A percentile compares a stretch with the other conserved stretches of the same genome.
These are phyloP conservation scores for Trypanosoma conorhini DNA, from an alignment of 208 protist species.

Conservation along the genomic window DNA sequence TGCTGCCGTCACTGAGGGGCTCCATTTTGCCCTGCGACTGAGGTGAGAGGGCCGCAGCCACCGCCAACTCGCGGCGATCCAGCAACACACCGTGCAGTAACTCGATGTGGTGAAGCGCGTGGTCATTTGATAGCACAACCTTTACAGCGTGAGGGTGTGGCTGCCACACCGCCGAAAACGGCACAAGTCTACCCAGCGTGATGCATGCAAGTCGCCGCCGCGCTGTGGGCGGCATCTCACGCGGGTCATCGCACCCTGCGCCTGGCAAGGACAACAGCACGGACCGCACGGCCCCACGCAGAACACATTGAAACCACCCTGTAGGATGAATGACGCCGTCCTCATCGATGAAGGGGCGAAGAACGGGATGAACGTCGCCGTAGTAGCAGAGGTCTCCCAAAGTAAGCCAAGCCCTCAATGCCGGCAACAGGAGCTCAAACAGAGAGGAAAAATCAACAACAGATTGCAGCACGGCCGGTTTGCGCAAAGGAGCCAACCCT, in stretches of 20 bases:
- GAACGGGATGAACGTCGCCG: slow-evolving; percentile 25
- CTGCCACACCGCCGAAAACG: slow-evolving; percentile 28
- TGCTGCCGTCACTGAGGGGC: slow-evolving; percentile 9
- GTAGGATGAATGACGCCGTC: slow-evolving; percentile 23
- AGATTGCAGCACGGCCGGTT: slow-evolving; percentile 22
- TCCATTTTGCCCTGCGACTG: slow-evolving; percentile 21
- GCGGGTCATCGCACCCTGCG: neutral
- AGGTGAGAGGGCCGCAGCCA: slow-evolving; percentile 5
- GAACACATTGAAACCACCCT: slow-evolving; percentile 22
- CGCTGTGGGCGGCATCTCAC: slow-evolving; percentile 7
- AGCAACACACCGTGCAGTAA: slow-evolving; percentile 35
- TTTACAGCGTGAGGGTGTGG: slow-evolving; percentile 14
- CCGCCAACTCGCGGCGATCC: neutral
- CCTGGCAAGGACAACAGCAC: slow-evolving; percentile 20
- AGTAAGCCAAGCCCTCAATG: slow-evolving; percentile 24
- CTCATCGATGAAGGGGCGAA: slow-evolving; percentile 21
- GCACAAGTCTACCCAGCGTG: slow-evolving; percentile 16
- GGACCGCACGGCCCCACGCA: slow-evolving; percentile 19
- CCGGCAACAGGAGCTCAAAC: slow-evolving; percentile 29
- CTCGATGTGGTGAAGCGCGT: slow-evolving; percentile 25
- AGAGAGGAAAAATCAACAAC: slow-evolving; percentile 37
- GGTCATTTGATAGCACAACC: slow-evolving; percentile 16
- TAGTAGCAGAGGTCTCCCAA: slow-evolving; percentile 28
- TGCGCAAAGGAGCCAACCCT: neutral
- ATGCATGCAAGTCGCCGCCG: slow-evolving; percentile 15